Evolutionary conservation across 495 filamentous ascomycete species (phyloP).

Genomic region (Trichoderma asperelloides): DNA sequence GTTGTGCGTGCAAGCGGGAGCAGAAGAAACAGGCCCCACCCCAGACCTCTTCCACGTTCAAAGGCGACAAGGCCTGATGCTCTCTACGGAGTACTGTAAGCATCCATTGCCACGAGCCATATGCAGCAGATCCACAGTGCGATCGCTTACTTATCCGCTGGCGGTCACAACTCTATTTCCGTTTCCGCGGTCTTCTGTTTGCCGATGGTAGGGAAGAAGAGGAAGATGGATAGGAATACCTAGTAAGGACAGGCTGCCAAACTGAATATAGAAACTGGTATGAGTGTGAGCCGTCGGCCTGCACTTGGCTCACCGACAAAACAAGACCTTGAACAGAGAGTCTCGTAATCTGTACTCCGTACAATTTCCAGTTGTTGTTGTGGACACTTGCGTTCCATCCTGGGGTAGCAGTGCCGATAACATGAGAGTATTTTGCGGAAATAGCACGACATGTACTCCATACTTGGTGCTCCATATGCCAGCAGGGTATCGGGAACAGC

Average conservation of each 20-base stretch:
- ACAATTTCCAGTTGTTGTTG: background rate
- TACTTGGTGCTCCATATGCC: background rate
- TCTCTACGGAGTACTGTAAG: background rate
- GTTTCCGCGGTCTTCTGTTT: background rate
- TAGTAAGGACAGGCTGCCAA: background rate
- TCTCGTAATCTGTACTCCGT: too few relatives aligned
- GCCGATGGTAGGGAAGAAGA: background rate
- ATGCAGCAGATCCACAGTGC: background rate
- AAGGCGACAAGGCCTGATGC: background rate
- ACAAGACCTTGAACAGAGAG: background rate
- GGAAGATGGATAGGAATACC: too few relatives aligned
- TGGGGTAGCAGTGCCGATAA: background rate
- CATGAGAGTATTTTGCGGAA: background rate
- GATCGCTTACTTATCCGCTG: background rate
- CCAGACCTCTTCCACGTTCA: background rate
- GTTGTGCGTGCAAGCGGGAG: too few relatives aligned
- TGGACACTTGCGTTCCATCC: background rate
- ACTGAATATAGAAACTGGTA: background rate
- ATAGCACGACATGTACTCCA: background rate
- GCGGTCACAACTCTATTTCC: background rate
- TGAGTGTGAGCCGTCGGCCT: background rate
- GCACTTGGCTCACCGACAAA: background rate
- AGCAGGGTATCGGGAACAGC: background rate
- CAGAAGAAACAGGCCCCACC: background rate
- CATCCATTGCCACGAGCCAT: background rate